Evolutionary conservation across 306 rosid species (phyloP), one percentile per base, ranked within the genome.

Genomic region (Quercus gilva): DNA sequence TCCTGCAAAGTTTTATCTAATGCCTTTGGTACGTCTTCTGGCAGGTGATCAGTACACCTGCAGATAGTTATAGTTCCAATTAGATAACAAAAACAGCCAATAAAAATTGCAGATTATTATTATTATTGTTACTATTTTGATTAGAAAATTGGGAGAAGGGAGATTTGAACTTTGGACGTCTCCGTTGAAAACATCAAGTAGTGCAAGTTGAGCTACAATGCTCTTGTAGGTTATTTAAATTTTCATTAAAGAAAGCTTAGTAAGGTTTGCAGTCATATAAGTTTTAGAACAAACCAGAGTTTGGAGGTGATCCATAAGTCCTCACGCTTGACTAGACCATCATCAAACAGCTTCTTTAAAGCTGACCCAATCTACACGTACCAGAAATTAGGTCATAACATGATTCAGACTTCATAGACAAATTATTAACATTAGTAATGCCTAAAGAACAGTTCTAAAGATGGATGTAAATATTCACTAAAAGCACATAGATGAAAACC

Each of bases 11-110:
- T 87, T 76, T 64, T 82, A 14, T 87, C 85, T 55, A 90, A 68
- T 63, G 94, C 94, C 65, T 67, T 71, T 18, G 88, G 80, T 35
- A 88, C 90, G 8, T 87, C 90, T 82, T 91, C 87, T 3, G 90
- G 88, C 12, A 77, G 76, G 61, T 88, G 91, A 85, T 87, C 85
- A 10, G 83, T 76, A 64, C 81, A 60, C 92, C 94, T 86, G 41
- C 23, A 78, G 67, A 61, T 63, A 33, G 53, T 6, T 28, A 21
- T 25, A 68, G 8, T 55, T 7, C 63, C 29, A 77, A 57, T 57
- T 59, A 26, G 74, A 43, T 5, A 45, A 29, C 2, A 68, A 63
- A 7, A 71, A 81, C 5, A 35, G 2, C n/a, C 71, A 1, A 6
- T 23, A 33, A 33, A 33, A 3, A 3, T 18, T 67, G 51, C 26